Evolutionary conservation across 2,329 filamentous ascomycete species (phyloP), one percentile per base, ranked within the genome.

Genomic region (Diaporthe batatas): DNA sequence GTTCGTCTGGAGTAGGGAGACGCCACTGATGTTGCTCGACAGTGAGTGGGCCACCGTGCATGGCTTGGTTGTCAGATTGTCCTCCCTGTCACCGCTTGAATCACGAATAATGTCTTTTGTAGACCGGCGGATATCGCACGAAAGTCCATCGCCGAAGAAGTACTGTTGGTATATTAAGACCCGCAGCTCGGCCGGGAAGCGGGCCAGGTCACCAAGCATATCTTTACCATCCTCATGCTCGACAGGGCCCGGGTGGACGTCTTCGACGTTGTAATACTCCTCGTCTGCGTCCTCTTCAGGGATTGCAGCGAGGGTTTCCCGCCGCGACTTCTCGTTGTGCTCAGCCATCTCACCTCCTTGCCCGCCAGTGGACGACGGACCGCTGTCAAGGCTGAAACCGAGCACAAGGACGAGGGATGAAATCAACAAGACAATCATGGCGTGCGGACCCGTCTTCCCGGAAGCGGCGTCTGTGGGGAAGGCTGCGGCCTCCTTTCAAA

Each of bases 391-490:
- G 44, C 62, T 65, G n/a, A 65, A 36, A 51, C 62, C 44, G n/a
- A 65, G 62, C 44, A 23, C 44, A 36, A 65, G 62, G 29, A 65
- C 47, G 8, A 65, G 29, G 36, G 62, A 65, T 44, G 62, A 65
- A 65, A 65, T 65, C 21, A 65, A 16, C 62, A 65, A 21, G 62
- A 65, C 62, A 32, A 65, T 65, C 62, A 65, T 65, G 62, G 29
- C 62, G 59, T 51, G 59, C 29, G 34, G 32, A 51, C 21, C 42
- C 29, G 42, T 65, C 11, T 29, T 25, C 59, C 34, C 25, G 14
- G 12, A 51, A 51, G 36, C 62, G 44, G 44, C 3, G 1, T 51
- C 12, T 16, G 32, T 32, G 21, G 34, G 44, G 23, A 51, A 36
- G 62, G 44, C 21, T 36, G 29, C 44, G 44, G 25, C 1, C 14